Conservation (phyloP, 2,329 filamentous ascomycete species). For the Xylariaceae sp. region DNA sequence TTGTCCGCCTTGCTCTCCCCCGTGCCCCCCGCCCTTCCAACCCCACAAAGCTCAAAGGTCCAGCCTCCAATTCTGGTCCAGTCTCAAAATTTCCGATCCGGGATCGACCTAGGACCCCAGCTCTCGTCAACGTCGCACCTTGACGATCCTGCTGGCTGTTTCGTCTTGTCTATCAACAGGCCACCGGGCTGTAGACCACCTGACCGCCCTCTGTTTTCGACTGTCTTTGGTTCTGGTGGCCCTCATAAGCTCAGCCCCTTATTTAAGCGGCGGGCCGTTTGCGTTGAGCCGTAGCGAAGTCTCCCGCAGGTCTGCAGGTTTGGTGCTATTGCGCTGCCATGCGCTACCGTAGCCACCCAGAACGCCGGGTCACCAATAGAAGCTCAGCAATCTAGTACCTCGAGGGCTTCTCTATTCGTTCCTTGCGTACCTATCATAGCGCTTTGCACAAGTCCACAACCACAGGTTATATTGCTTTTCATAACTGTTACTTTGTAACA, state of each 20-base stretch:
- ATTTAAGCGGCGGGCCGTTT: no score
- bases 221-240: no score
- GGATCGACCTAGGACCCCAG: no score
- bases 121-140: no score
- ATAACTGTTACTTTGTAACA: conserved; percentile 19
- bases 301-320: conserved; percentile 25
- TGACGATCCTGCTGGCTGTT: no score
- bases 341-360: conserved; percentile 28
- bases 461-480: conserved; percentile 1
- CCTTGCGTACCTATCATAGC: conserved; percentile 3
- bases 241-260: no score
- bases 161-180: no score
- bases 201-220: no score
- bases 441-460: conserved; percentile 14
- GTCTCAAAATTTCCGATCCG: conserved; percentile 10
- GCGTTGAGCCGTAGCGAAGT: no score
- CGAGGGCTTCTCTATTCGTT: conserved; percentile 9
- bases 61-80: conserved; percentile 6
- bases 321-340: conserved; percentile 25
- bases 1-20: no score
- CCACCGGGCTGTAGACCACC: no score
- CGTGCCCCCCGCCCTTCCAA: not conserved
- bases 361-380: conserved; percentile 30
- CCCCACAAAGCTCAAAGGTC: conserved; percentile 2
- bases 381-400: conserved; percentile 10